These are phyloP conservation scores for Stephania cephalantha DNA, from an alignment of 164 flowering plant genomes.

Conservation along the genomic window DNA sequence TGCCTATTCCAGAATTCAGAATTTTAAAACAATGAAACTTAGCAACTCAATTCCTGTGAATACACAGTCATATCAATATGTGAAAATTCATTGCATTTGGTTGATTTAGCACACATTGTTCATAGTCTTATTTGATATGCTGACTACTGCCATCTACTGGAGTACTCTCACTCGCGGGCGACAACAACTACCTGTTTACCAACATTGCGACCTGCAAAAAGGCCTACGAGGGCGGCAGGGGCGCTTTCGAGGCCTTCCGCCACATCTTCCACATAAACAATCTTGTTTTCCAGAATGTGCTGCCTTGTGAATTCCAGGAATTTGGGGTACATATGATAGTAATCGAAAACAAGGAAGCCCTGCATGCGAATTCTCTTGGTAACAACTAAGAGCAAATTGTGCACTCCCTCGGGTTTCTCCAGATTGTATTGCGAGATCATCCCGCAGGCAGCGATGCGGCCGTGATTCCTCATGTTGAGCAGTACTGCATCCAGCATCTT, in stretches of 20 bases:
- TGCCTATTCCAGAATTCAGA: too few species aligned
- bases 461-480: constrained; percentile 28
- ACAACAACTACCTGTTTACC: constrained; percentile 28
- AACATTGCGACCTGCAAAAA: constrained; percentile 23
- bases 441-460: constrained; percentile 26
- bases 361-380: constrained; percentile 24
- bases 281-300: constrained; percentile 24
- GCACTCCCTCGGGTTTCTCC: constrained; percentile 26
- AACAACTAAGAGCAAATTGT: constrained; percentile 23
- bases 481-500: constrained; percentile 43
- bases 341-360: constrained; percentile 26
- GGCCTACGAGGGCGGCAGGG: constrained; percentile 23
- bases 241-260: constrained; percentile 27
- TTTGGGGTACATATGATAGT: constrained; percentile 25
- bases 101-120: background rate
- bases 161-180: constrained; percentile 12
- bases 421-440: constrained; percentile 42
- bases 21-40: too few species aligned
- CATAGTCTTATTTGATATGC: background rate
- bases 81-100: background rate
- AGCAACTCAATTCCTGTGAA: too few species aligned
- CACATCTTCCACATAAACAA: constrained; percentile 26
- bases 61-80: too few species aligned
- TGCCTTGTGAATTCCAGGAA: constrained; percentile 25
- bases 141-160: background rate